Percentiles rank a stretch among this genome's conserved stretches.
These are phyloP conservation scores for Telfairia occidentalis DNA, from an alignment of 331 rosid species.

Conservation along the genomic window DNA sequence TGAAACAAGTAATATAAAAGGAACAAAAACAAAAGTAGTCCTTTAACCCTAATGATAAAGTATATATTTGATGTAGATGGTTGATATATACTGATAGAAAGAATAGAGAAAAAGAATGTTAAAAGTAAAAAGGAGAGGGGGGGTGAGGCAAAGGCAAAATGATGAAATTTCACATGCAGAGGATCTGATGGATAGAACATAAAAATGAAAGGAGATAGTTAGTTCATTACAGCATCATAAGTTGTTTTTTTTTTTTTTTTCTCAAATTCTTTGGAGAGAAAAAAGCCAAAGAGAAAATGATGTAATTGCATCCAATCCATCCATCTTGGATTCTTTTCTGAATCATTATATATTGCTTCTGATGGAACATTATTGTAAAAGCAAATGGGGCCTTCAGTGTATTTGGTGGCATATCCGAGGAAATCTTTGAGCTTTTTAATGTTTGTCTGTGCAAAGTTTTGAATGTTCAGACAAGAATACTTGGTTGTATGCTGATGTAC, in stretches of 20 bases:
- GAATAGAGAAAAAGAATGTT: neutral
- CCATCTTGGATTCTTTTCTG: neutral
- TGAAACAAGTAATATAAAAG: neutral
- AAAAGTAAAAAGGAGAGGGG: neutral
- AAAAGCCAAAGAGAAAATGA: neutral
- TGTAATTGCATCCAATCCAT: neutral
- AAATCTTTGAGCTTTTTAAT: neutral
- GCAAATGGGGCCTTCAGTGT: neutral
- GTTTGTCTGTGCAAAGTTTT: neutral
- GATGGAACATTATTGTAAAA: too few relatives aligned
- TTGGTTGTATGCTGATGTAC: too few relatives aligned
- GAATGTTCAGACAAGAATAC: too few relatives aligned
- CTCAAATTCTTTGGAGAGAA: neutral
- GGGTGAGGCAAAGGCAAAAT: neutral
- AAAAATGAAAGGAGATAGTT: too few relatives aligned
- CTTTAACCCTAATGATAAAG: neutral
- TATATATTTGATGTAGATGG: neutral
- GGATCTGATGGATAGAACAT: neutral
- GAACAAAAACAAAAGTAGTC: neutral
- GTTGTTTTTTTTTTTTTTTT: too few relatives aligned
- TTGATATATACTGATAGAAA: neutral
- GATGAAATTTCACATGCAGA: constrained; percentile 5
- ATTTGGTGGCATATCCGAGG: constrained; percentile 1
- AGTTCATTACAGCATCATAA: neutral
- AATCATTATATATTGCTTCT: neutral